These are phyloP conservation scores for Rhizophagus sp. DNA, from an alignment of 192 early-diverging fungal species.

Conservation along the genomic window DNA sequence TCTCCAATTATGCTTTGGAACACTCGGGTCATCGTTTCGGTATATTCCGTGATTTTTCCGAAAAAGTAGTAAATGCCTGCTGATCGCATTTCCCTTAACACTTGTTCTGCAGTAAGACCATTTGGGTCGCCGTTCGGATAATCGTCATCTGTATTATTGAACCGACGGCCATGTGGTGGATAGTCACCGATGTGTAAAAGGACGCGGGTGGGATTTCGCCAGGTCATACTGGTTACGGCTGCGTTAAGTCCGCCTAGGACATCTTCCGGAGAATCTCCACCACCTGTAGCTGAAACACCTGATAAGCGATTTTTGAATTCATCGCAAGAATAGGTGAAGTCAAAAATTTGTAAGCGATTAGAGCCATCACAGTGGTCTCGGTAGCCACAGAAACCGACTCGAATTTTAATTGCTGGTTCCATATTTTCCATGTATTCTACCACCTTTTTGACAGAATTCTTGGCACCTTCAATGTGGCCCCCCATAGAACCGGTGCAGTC, in stretches of 20 bases:
- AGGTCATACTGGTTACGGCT: conserved; percentile 11
- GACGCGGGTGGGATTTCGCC: conserved; percentile 11
- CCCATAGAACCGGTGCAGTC: conserved; percentile 22
- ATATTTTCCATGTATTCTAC: conserved; percentile 2
- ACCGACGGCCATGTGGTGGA: conserved; percentile 31
- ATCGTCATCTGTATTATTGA: background rate
- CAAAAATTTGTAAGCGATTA: background rate
- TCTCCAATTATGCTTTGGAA: too few relatives aligned
- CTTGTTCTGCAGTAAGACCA: conserved; percentile 29
- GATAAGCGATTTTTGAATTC: background rate
- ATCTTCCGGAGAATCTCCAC: background rate
- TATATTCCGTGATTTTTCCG: conserved; percentile 27
- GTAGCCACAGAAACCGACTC: conserved; percentile 30
- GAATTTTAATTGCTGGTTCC: conserved; percentile 16
- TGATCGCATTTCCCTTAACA: conserved; percentile 3
- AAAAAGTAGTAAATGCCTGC: conserved; percentile 23
- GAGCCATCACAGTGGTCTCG: background rate
- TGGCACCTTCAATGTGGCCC: background rate
- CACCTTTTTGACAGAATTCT: conserved; percentile 8
- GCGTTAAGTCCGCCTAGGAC: conserved; percentile 28
- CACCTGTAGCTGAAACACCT: background rate
- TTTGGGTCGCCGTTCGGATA: conserved; percentile 34
- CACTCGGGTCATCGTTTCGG: background rate
- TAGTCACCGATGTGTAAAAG: conserved; percentile 27
- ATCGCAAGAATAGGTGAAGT: background rate